Evolutionary conservation across 2,329 filamentous ascomycete species (phyloP).

Genomic region (Botrytis paeoniae): DNA sequence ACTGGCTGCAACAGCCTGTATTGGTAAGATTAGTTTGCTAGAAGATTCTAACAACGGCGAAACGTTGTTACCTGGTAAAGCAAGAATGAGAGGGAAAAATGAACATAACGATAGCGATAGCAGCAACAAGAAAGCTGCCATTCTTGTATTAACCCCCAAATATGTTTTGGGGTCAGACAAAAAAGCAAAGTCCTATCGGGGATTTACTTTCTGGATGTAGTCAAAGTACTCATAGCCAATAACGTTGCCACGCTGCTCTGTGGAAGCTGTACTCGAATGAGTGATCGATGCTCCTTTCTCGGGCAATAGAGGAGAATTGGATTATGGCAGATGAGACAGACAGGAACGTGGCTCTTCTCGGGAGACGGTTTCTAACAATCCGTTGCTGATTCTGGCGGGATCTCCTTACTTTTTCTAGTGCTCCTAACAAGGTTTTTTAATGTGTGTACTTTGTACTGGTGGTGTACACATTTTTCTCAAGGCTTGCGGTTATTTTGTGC

Average conservation of each 20-base stretch:
- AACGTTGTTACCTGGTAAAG: conserved; percentile 11
- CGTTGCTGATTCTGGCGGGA: neutral
- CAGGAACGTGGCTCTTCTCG: conserved; percentile 13
- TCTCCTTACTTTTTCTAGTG: neutral
- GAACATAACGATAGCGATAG: conserved; percentile 6
- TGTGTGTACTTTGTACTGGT: neutral
- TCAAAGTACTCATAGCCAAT: conserved; percentile 16
- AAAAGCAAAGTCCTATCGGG: conserved; percentile 13
- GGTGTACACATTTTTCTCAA: neutral
- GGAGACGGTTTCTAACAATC: neutral
- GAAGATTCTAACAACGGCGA: conserved; percentile 1
- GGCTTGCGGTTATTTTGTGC: neutral
- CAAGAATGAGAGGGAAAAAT: conserved; percentile 8
- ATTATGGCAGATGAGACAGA: conserved; percentile 11
- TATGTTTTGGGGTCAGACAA: conserved; percentile 2
- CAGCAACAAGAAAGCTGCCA: conserved; percentile 6
- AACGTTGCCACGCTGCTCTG: conserved; percentile 15
- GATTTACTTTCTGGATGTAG: conserved; percentile 10
- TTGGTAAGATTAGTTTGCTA: conserved; percentile 9
- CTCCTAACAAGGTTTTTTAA: neutral
- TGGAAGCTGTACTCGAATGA: neutral
- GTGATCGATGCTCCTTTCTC: neutral
- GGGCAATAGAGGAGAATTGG: neutral
- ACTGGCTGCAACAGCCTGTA: conserved; percentile 24
- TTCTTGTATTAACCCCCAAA: conserved; percentile 6